These are phyloP conservation scores for Jackrogersella multiformis DNA, from an alignment of 495 filamentous ascomycete species.

Conservation along the genomic window DNA sequence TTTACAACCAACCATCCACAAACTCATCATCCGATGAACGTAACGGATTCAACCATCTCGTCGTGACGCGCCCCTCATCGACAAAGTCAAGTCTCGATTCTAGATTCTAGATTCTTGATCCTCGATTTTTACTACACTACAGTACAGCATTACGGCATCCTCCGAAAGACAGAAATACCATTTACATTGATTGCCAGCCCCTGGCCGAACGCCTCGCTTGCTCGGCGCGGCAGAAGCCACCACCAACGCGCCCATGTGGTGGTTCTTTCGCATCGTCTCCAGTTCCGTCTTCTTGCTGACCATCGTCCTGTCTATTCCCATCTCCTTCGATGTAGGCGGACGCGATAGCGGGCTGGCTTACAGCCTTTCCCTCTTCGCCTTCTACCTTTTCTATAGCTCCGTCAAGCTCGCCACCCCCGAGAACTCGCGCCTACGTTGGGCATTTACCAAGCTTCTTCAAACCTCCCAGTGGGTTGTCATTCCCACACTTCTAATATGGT, in stretches of 20 bases:
- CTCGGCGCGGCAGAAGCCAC: constrained; percentile 49
- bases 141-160: constrained; percentile 21
- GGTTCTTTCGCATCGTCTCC: constrained; percentile 76
- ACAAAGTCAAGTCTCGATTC: background rate
- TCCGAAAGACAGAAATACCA: constrained; percentile 11
- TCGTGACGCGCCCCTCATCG: constrained; percentile 26
- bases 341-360: constrained; percentile 92
- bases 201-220: constrained; percentile 47
- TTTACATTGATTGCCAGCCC: constrained; percentile 21
- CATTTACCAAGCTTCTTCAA: constrained; percentile 69
- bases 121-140: too few relatives aligned
- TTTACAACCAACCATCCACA: constrained; percentile 9
- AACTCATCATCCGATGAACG: constrained; percentile 20
- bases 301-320: constrained; percentile 90
- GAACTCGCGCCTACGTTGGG: constrained; percentile 75
- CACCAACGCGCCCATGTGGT: constrained; percentile 64
- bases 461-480: constrained; percentile 85
- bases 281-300: constrained; percentile 83
- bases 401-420: constrained; percentile 84
- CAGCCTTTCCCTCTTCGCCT: constrained; percentile 83
- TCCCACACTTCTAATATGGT: constrained; percentile 89
- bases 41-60: constrained; percentile 11
- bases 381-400: constrained; percentile 88
- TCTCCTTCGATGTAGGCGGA: constrained; percentile 97
- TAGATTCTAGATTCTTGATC: background rate